Percentiles rank a stretch among this genome's conserved stretches.
phyloP scores from a whole-genome alignment of 2,329 filamentous ascomycete genomes.

The Aspergillus sp. region DNA sequence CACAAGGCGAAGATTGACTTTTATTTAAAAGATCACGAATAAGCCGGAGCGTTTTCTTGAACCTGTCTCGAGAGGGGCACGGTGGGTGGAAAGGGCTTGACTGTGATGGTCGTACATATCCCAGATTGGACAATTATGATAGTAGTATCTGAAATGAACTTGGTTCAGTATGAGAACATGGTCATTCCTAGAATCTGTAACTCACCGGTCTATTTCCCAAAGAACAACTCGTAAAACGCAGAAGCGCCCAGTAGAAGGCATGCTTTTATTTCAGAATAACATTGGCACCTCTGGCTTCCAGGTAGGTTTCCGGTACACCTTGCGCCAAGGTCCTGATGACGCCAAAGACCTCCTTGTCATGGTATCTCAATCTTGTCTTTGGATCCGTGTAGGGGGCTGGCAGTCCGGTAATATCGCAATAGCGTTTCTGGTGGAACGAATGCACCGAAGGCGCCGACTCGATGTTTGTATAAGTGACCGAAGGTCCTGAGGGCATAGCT shows the following conservation, averaged over 20 bases:
- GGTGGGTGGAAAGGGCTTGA: conserved; percentile 93
- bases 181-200: not conserved
- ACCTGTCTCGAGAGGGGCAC: conserved; percentile 70
- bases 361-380: conserved; percentile 88
- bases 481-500: conserved; percentile 54
- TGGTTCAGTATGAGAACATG: too few relatives aligned
- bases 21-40: conserved; percentile 70
- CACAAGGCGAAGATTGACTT: conserved; percentile 68
- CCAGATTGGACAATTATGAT: not conserved
- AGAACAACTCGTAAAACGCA: not conserved
- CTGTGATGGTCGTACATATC: conserved; percentile 79
- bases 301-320: conserved; percentile 77
- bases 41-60: conserved; percentile 97
- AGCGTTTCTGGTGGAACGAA: conserved; percentile 73
- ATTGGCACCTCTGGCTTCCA: conserved; percentile 87
- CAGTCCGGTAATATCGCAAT: conserved; percentile 93
- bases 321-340: conserved; percentile 77
- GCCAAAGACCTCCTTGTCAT: conserved; percentile 86
- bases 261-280: conserved; percentile 72
- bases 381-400: conserved; percentile 90
- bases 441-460: conserved; percentile 85
- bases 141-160: too few relatives aligned
- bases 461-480: conserved; percentile 91
- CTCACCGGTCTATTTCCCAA: too few relatives aligned
- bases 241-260: too few relatives aligned